Conservation (phyloP, 2,329 filamentous ascomycete species). For the Paracoccidioides brasiliensis region DNA sequence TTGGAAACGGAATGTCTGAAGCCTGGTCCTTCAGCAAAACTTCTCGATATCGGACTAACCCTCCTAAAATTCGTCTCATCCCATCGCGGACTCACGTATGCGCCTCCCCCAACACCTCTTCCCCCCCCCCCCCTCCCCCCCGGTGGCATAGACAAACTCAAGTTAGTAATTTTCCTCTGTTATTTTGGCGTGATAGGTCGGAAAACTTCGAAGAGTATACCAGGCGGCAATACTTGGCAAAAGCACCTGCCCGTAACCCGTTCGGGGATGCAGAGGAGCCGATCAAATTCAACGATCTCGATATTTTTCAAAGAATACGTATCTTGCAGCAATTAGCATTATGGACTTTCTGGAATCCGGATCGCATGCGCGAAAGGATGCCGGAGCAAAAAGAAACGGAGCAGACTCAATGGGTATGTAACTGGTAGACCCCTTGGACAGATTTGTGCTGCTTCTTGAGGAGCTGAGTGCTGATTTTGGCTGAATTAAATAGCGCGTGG, state of each 20-base stretch:
- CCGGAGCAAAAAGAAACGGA: conserved; percentile 68
- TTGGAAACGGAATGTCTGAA: conserved; percentile 81
- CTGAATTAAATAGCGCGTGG: conserved; percentile 27
- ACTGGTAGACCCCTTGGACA: neutral
- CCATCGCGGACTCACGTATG: conserved; percentile 81
- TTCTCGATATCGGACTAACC: conserved; percentile 71
- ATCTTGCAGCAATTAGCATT: conserved; percentile 79
- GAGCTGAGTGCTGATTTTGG: neutral
- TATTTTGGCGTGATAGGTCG: conserved; percentile 37
- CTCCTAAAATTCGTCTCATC: conserved; percentile 89
- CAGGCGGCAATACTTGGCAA: conserved; percentile 74
- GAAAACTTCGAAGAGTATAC: conserved; percentile 92
- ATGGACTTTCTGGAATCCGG: conserved; percentile 79
- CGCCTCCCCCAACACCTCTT: conserved; percentile 12
- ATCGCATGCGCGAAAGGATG: conserved; percentile 77
- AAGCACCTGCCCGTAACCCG: conserved; percentile 63
- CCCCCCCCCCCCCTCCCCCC: neutral
- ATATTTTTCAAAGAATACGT: conserved; percentile 63
- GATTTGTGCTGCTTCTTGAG: neutral
- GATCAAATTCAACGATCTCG: conserved; percentile 64
- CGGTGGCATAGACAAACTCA: neutral
- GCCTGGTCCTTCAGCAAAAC: conserved; percentile 53
- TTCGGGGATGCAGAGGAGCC: conserved; percentile 68
- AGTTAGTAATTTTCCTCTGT: conserved; percentile 9
- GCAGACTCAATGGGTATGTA: conserved; percentile 67